Evolutionary conservation across 306 rosid species (phyloP).

Genomic region (Dalbergia cochinchinensis): DNA sequence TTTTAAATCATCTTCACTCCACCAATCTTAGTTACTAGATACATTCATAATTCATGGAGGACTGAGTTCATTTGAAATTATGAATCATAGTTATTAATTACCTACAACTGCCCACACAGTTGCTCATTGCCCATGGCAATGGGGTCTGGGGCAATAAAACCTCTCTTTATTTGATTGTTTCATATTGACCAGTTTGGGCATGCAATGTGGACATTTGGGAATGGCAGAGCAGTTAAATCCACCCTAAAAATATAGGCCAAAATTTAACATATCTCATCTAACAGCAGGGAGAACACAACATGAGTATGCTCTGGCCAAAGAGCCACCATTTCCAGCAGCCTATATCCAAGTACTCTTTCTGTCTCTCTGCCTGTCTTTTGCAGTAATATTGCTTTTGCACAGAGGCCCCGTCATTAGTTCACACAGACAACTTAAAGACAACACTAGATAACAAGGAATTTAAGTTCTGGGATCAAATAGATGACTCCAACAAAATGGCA

Average conservation of each 20-base stretch:
- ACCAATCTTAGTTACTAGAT: slow-evolving; percentile 3
- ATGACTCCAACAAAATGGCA: not conserved
- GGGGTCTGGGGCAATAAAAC: slow-evolving; percentile 4
- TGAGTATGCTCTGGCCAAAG: not conserved
- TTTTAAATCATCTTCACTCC: not conserved
- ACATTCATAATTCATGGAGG: too few relatives aligned
- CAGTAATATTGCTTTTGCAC: not conserved
- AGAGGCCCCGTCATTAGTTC: slow-evolving; percentile 1
- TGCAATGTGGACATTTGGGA: slow-evolving; percentile 9
- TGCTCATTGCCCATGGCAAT: not conserved
- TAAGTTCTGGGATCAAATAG: slow-evolving; percentile 12
- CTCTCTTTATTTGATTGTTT: not conserved
- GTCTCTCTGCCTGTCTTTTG: not conserved
- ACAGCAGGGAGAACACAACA: slow-evolving; percentile 5
- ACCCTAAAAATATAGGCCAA: slow-evolving; percentile 2
- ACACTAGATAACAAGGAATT: not conserved
- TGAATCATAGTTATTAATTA: not conserved
- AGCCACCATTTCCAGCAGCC: slow-evolving; percentile 13
- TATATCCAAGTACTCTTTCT: not conserved
- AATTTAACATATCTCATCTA: not conserved
- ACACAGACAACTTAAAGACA: slow-evolving; percentile 19
- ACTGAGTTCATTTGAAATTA: not conserved
- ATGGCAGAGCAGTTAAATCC: not conserved
- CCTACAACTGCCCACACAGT: not conserved
- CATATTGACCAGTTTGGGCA: not conserved